Conservation (phyloP, 345 rosid species). For the Psidium friedrichsthalianum region DNA sequence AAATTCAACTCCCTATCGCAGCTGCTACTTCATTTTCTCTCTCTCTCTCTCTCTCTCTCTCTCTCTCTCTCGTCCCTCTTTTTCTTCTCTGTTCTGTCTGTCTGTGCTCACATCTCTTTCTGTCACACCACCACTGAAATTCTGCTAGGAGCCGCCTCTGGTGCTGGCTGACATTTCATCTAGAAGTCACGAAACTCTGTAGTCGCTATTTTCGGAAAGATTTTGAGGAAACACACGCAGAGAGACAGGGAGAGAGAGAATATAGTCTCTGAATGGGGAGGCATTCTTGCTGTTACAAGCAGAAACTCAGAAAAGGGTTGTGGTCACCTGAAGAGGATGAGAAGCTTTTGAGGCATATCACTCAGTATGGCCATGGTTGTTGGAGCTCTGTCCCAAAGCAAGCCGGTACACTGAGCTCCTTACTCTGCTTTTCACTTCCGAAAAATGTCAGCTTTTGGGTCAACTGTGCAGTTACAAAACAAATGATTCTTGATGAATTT, state of each 20-base stretch:
- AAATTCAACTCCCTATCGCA: conserved; percentile 27
- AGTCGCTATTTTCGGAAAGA: background rate
- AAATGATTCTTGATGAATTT: background rate
- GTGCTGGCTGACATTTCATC: background rate
- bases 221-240: background rate
- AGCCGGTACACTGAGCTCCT: conserved; percentile 44
- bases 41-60: conserved; percentile 16
- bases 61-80: conserved; percentile 9
- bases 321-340: conserved; percentile 99
- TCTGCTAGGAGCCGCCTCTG: background rate
- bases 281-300: conserved; percentile 94
- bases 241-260: background rate
- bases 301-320: conserved; percentile 88
- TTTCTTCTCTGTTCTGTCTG: background rate
- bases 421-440: background rate
- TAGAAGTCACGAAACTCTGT: background rate
- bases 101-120: background rate
- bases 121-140: background rate
- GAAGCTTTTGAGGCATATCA: conserved; percentile 74
- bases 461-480: background rate
- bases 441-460: background rate
- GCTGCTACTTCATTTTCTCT: conserved; percentile 36
- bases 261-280: conserved; percentile 47
- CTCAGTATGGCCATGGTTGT: conserved; percentile 88
- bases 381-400: conserved; percentile 99